These are phyloP conservation scores for Phytophthora chlamydospora DNA, from an alignment of 352 stramenopile genomes.

Conservation along the genomic window DNA sequence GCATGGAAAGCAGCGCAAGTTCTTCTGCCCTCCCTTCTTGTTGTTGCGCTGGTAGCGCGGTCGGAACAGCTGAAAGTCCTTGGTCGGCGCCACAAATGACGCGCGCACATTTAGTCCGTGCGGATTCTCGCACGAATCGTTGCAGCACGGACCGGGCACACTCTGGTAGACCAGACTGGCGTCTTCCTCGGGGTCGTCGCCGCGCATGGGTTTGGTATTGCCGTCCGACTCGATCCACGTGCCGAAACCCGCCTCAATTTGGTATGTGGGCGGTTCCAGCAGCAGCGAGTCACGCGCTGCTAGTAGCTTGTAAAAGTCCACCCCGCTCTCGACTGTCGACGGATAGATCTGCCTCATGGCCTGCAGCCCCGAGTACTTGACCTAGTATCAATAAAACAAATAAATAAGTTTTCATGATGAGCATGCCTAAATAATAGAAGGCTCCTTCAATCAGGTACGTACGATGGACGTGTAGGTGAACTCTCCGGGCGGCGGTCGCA, in stretches of 20 bases:
- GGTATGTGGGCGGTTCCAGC: slow-evolving; percentile 78
- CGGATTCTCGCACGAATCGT: slow-evolving; percentile 85
- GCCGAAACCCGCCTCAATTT: slow-evolving; percentile 85
- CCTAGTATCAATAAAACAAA: slow-evolving; percentile 37
- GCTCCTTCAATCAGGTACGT: slow-evolving; percentile 26
- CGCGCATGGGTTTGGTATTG: slow-evolving; percentile 80
- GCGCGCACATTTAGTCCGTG: slow-evolving; percentile 79
- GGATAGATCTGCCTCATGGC: slow-evolving; percentile 82
- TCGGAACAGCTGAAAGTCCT: slow-evolving; percentile 83
- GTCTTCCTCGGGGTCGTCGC: slow-evolving; percentile 71
- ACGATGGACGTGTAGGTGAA: slow-evolving; percentile 88
- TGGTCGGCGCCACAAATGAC: slow-evolving; percentile 80
- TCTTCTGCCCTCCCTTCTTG: slow-evolving; percentile 91
- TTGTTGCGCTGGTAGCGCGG: slow-evolving; percentile 89
- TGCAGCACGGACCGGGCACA: slow-evolving; percentile 77
- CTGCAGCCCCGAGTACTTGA: slow-evolving; percentile 79
- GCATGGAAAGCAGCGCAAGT: slow-evolving; percentile 87
- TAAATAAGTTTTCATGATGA: background rate
- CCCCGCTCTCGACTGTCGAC: slow-evolving; percentile 58
- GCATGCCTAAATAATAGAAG: slow-evolving; percentile 6
- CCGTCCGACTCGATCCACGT: slow-evolving; percentile 86
- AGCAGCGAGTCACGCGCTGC: slow-evolving; percentile 78
- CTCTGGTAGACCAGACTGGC: slow-evolving; percentile 76
- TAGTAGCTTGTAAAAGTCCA: slow-evolving; percentile 84
- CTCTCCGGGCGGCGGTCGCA: slow-evolving; percentile 73